Evolutionary conservation across 1,139 yeast genomes (phyloP), one percentile per base, ranked within the genome.

Genomic region (Taphrina wiesneri): DNA sequence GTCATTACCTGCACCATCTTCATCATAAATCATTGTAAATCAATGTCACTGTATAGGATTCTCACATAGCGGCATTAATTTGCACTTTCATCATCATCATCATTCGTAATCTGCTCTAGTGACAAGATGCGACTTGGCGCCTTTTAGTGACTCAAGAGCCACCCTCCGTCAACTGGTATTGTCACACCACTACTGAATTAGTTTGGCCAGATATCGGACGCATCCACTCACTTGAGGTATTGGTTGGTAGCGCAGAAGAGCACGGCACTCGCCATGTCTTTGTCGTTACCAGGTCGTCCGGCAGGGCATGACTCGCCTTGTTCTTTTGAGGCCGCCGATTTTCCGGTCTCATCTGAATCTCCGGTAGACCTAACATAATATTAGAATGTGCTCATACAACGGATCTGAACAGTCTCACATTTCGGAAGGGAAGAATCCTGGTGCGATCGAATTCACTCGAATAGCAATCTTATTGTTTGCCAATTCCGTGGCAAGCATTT

Each of bases 391-490:
- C 26, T n/a, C 28, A 5, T 15, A 26, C 7, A 7, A 46, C 52
- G 19, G 15, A 47, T 11, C 30, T 2, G 52, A 23, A 51, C 15
- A 21, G 43, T 57, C 67, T 2, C 67, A 68, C 72, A 70, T 70
- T 45, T 67, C 67, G 19, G 72, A 70, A 1, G 72, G 72, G 60
- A 61, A 70, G 67, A 70, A 65, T n/a, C 72, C 72, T 0, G 72
- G 72, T 5, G 68, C 60, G 56, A 70, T 56, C 36, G 67, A 34
- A 53, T 70, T 70, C 34, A 70, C 71, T 19, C 72, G 65, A 47
- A 70, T 67, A 67, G 80, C 80, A 54, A 63, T 36, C 45, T 69
- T 66, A 53, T 67, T 68, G 39, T 65, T 67, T 28, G 67, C 52
- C 36, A 70, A 57, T 46, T 67, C 69, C 0, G 70, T 47, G 6